phyloP scores from a whole-genome alignment of 148 eudicot genomes.

The Vaccinium vitisidaea region DNA sequence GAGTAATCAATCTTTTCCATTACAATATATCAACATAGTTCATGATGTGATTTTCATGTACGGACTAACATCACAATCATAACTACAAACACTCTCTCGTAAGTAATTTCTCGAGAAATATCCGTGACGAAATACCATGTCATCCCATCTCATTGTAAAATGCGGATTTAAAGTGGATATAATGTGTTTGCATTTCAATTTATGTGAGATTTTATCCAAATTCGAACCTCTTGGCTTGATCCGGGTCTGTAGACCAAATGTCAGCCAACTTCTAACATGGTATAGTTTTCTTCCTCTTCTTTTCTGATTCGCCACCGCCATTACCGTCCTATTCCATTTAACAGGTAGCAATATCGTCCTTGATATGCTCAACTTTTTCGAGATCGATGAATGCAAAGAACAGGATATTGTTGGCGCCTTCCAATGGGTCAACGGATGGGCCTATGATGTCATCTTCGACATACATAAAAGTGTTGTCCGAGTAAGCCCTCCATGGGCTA shows the following conservation, averaged over 20 bases:
- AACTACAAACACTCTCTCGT: too few relatives aligned
- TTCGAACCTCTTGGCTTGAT: conserved; percentile 19
- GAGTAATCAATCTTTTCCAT: too few relatives aligned
- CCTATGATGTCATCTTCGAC: conserved; percentile 19
- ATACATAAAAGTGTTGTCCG: conserved; percentile 20
- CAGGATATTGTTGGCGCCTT: conserved; percentile 39
- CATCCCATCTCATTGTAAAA: too few relatives aligned
- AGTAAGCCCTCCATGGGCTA: conserved; percentile 42
- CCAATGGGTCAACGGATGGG: conserved; percentile 38
- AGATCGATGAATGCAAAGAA: conserved; percentile 47
- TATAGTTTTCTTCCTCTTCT: conserved; percentile 17
- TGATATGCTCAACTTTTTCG: conserved; percentile 23
- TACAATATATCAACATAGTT: too few relatives aligned
- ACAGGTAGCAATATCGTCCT: background rate
- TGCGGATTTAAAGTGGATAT: too few relatives aligned
- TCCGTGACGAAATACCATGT: too few relatives aligned
- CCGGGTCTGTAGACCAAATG: conserved; percentile 16
- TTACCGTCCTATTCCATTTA: background rate
- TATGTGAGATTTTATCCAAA: background rate
- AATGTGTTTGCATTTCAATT: background rate
- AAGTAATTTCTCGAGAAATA: too few relatives aligned
- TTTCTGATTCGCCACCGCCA: conserved; percentile 11
- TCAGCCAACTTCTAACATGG: conserved; percentile 19
- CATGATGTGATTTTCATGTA: too few relatives aligned
- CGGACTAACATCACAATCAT: too few relatives aligned